phyloP scores from a whole-genome alignment of 331 rosid genomes.

The Quercus tomentella region DNA sequence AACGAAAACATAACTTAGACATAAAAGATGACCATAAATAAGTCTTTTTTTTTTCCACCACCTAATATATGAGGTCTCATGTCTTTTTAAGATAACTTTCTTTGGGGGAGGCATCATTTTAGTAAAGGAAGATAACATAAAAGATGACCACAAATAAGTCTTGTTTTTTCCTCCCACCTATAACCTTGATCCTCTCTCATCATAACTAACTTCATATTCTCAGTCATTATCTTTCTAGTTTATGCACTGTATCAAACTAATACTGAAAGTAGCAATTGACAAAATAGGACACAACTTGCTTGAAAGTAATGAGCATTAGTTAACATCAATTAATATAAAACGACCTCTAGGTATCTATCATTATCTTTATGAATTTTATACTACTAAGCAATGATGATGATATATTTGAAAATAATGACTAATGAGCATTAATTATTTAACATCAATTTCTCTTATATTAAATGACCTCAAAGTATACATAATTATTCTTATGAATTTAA shows the following conservation, averaged over 20 bases:
- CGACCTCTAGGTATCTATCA: not conserved
- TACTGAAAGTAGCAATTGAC: not conserved
- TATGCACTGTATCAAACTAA: not conserved
- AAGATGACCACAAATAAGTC: not conserved
- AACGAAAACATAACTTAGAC: too few relatives aligned
- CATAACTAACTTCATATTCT: not conserved
- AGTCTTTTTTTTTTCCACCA: too few relatives aligned
- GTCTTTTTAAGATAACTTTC: too few relatives aligned
- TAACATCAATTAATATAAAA: not conserved
- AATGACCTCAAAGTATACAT: not conserved
- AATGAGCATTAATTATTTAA: too few relatives aligned
- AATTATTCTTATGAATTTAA: not conserved
- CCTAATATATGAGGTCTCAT: too few relatives aligned
- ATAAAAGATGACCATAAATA: too few relatives aligned
- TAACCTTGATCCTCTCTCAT: not conserved
- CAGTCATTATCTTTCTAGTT: not conserved
- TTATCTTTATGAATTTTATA: not conserved
- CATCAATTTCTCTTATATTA: not conserved
- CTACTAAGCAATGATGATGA: too few relatives aligned
- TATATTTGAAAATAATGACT: too few relatives aligned
- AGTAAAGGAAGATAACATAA: not conserved
- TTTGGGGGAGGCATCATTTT: not conserved
- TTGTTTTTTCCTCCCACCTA: not conserved
- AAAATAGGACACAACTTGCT: not conserved
- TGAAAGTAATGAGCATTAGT: not conserved